Percentiles rank a stretch among this genome's conserved stretches.
phyloP scores from a whole-genome alignment of 148 eudicot species.

The Rhododendron kiyosumense region DNA sequence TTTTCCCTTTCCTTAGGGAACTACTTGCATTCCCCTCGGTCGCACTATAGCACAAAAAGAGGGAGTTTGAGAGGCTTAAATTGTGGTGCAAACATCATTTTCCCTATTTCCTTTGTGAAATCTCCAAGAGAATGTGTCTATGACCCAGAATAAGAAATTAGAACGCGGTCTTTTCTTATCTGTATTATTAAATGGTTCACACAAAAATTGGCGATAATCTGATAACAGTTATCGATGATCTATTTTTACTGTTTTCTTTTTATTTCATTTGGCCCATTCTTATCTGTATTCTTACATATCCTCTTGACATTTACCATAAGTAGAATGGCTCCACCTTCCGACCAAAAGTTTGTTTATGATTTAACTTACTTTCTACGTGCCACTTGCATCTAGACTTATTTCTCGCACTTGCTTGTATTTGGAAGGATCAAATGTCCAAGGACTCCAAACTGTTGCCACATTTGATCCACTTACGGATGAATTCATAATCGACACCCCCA shows the following conservation, averaged over 20 bases:
- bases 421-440: slow-evolving; percentile 92
- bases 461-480: slow-evolving; percentile 81
- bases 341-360: background rate
- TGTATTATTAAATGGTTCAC: background rate
- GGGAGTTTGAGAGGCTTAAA: background rate
- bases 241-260: background rate
- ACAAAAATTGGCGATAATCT: background rate
- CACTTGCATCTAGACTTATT: slow-evolving; percentile 1
- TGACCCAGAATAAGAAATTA: background rate
- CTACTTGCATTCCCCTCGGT: background rate
- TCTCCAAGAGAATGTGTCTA: background rate
- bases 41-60: background rate
- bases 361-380: background rate
- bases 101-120: background rate
- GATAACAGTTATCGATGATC: background rate
- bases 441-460: slow-evolving; percentile 76
- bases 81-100: background rate
- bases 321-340: background rate
- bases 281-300: background rate
- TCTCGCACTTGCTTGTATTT: slow-evolving; percentile 6
- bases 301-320: background rate
- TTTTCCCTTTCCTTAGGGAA: background rate
- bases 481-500: slow-evolving; percentile 77
- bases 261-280: background rate
- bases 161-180: background rate